phyloP scores from a whole-genome alignment of 176 grass and related monocot genomes.

The Aegilops bicornis region DNA sequence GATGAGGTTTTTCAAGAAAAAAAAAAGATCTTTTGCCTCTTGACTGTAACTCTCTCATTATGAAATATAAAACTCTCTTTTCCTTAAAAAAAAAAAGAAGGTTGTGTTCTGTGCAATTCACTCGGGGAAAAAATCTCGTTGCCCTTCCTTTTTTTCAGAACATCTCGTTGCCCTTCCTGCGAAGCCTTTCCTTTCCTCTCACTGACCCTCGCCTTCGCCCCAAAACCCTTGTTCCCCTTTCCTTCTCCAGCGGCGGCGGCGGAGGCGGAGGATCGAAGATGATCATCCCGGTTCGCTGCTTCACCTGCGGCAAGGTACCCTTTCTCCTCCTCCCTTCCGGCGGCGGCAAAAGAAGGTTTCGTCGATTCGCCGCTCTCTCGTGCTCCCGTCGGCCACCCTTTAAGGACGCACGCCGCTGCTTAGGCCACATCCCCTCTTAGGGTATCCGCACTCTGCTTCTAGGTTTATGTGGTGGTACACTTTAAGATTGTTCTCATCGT shows the following conservation, averaged over 20 bases:
- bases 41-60: too few relatives aligned
- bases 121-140: too few relatives aligned
- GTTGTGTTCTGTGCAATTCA: too few relatives aligned
- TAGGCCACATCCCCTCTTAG: neutral
- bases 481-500: neutral
- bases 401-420: neutral
- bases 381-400: neutral
- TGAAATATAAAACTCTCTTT: too few relatives aligned
- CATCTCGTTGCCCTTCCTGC: too few relatives aligned
- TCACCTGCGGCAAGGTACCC: neutral
- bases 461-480: neutral
- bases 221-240: slow-evolving; percentile 11
- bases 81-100: too few relatives aligned
- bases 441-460: neutral
- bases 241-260: slow-evolving; percentile 4
- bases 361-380: neutral
- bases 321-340: neutral
- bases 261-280: slow-evolving; percentile 41
- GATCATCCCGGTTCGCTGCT: slow-evolving; percentile 82
- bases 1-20: too few relatives aligned
- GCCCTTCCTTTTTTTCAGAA: too few relatives aligned
- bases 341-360: neutral
- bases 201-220: neutral
- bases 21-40: too few relatives aligned
- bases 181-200: too few relatives aligned